Evolutionary conservation across 371 early-diverging fungal genomes (phyloP).

Genomic region (Zychaea mexicana): DNA sequence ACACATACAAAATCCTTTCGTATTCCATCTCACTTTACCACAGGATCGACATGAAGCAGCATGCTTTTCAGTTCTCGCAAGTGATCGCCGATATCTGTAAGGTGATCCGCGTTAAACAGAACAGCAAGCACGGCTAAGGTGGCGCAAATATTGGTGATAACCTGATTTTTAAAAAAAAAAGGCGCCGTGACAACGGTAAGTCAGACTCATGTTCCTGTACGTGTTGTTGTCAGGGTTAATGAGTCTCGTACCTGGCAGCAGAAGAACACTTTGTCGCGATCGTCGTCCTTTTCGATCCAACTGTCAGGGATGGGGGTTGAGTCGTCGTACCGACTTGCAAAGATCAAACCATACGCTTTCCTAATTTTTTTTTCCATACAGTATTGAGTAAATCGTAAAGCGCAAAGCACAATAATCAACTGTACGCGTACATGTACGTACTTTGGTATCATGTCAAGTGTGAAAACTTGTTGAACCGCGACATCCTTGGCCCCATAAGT

Average conservation of each 20-base stretch:
- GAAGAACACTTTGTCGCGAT: constrained; percentile 13
- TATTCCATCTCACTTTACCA: constrained; percentile 6
- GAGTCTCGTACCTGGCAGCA: constrained; percentile 15
- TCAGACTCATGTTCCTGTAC: too few relatives aligned
- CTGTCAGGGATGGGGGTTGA: constrained; percentile 8
- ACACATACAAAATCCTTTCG: not conserved
- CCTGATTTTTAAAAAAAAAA: too few relatives aligned
- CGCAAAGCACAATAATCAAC: too few relatives aligned
- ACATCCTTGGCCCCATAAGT: constrained; percentile 25
- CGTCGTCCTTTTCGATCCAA: constrained; percentile 31
- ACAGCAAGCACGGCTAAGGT: constrained; percentile 40
- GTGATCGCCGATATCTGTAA: constrained; percentile 29
- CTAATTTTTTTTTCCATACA: constrained; percentile 2
- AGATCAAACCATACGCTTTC: constrained; percentile 35
- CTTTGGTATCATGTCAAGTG: constrained; percentile 13
- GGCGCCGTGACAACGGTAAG: too few relatives aligned
- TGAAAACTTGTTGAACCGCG: constrained; percentile 35
- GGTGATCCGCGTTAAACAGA: constrained; percentile 26
- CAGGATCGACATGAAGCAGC: constrained; percentile 17
- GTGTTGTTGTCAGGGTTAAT: too few relatives aligned
- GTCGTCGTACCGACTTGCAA: constrained; percentile 19
- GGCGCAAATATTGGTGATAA: constrained; percentile 45
- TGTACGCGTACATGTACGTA: not conserved
- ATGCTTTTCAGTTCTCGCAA: constrained; percentile 30
- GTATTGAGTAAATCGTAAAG: not conserved